Conservation (phyloP, 257 asterid species). For the Verbascum thapsus region DNA sequence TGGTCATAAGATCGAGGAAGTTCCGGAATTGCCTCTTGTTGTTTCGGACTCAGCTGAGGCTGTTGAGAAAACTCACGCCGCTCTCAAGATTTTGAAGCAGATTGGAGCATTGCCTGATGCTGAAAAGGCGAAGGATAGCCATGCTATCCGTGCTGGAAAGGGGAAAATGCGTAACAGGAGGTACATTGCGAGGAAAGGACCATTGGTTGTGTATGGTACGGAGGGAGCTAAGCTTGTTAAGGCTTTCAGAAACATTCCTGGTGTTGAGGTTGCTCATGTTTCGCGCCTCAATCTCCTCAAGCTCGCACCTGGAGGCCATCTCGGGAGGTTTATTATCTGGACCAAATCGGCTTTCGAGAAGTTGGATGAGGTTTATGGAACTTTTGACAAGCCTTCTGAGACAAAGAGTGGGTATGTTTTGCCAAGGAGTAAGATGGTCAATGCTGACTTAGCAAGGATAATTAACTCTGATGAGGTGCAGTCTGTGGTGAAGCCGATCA, state of each 20-base stretch:
- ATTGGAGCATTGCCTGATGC: constrained; percentile 76
- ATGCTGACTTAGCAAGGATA: constrained; percentile 83
- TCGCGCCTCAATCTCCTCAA: constrained; percentile 62
- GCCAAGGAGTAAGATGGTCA: constrained; percentile 77
- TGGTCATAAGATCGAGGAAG: constrained; percentile 69
- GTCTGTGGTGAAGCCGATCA: constrained; percentile 80
- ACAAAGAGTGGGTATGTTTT: constrained; percentile 69
- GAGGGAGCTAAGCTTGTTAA: constrained; percentile 78
- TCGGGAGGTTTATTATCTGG: constrained; percentile 82
- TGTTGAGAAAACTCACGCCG: constrained; percentile 72
- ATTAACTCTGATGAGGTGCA: constrained; percentile 92
- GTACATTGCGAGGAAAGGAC: constrained; percentile 75
- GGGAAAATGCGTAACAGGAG: constrained; percentile 82
- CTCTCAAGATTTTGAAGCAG: constrained; percentile 60
- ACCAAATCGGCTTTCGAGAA: constrained; percentile 82
- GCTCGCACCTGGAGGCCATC: constrained; percentile 85
- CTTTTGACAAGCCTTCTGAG: constrained; percentile 66
- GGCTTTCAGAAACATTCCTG: constrained; percentile 83
- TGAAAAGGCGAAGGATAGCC: constrained; percentile 78
- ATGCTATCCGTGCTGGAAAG: constrained; percentile 64
- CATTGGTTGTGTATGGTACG: constrained; percentile 71
- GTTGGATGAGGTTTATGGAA: constrained; percentile 66
- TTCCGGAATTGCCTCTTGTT: constrained; percentile 75
- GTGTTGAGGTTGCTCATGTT: constrained; percentile 72
- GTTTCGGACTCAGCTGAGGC: constrained; percentile 67